Evolutionary conservation across 2,329 filamentous ascomycete genomes (phyloP), one percentile per base, ranked within the genome.

Genomic region (Hymenoscyphus albidus): DNA sequence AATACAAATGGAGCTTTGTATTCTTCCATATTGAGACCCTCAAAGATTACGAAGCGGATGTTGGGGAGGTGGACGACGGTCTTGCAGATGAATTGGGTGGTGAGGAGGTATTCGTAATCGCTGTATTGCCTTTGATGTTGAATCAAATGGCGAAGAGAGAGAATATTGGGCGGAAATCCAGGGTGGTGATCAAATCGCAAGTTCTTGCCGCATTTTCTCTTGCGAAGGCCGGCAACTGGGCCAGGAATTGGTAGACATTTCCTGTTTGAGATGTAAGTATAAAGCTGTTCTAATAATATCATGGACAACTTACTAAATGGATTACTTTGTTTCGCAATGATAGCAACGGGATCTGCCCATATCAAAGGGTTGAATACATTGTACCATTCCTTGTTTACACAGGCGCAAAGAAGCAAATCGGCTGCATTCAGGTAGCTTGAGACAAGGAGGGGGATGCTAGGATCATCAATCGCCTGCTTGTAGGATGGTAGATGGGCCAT

Each of bases 81-180:
- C 14, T 62, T 62, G 22, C 63, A 44, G 4, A 64, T 38, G 32
- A 51, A 62, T 9, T 54, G 32, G 32, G 54, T 65, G 3, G 48
- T 57, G 5, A 66, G 62, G 9, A 58, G 38, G 13, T 42, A 9
- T 40, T 65, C 62, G 16, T 55, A 44, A 18, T 62, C n/a, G 13
- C n/a, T 9, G 31, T 60, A 64, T 40, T 57, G 32, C 14, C 42
- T 35, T 22, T 61, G 39, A 32, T 64, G n/a, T 10, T 32, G 44
- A 3, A 39, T 35, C 14, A 38, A 9, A 40, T 56, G 13, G 58
- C 22, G 18, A 13, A 65, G 57, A 5, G 61, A 13, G n/a, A 66
- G 42, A 40, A 65, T 39, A 65, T 39, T 14, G 58, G 56, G 16
- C 82, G 78, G 38, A 81, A 79, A 73, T 87, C 83, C 18, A 86